Conservation (phyloP, 805 yeast genomes). For the Jamesozyma rosinii region DNA sequence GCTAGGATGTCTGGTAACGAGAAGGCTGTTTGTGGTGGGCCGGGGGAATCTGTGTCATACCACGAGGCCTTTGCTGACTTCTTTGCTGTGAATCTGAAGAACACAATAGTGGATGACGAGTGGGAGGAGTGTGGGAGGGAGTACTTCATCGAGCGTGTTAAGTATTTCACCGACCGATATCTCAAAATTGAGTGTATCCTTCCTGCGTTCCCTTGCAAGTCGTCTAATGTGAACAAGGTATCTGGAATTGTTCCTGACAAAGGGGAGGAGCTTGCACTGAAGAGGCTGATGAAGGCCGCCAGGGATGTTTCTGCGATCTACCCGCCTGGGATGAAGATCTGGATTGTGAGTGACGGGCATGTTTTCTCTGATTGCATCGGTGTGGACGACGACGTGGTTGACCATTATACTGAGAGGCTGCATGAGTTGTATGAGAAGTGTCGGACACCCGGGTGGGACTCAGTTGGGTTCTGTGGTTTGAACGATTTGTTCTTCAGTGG, state of each 20-base stretch:
- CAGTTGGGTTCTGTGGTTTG: conserved; percentile 36
- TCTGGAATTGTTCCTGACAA: conserved; percentile 42
- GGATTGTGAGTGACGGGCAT: conserved; percentile 57
- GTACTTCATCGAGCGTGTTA: conserved; percentile 35
- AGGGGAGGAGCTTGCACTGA: conserved; percentile 41
- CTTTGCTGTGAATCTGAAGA: conserved; percentile 41
- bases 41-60: conserved; percentile 9
- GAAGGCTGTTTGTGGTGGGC: conserved; percentile 4
- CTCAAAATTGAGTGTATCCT: conserved; percentile 45
- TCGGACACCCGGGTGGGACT: conserved; percentile 27
- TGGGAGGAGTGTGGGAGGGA: conserved; percentile 42
- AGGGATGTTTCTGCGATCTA: conserved; percentile 33
- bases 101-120: conserved; percentile 38
- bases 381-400: conserved; percentile 48
- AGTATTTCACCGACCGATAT: conserved; percentile 42
- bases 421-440: conserved; percentile 35
- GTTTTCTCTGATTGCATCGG: conserved; percentile 59
- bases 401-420: conserved; percentile 38
- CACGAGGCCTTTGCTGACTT: conserved; percentile 33
- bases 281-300: conserved; percentile 31
- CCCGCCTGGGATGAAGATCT: conserved; percentile 46
- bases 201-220: conserved; percentile 60
- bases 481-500: conserved; percentile 34
- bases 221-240: conserved; percentile 48
- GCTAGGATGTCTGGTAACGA: conserved; percentile 26